Conservation (phyloP, 345 rosid genomes). For the Eucalyptus sp. region DNA sequence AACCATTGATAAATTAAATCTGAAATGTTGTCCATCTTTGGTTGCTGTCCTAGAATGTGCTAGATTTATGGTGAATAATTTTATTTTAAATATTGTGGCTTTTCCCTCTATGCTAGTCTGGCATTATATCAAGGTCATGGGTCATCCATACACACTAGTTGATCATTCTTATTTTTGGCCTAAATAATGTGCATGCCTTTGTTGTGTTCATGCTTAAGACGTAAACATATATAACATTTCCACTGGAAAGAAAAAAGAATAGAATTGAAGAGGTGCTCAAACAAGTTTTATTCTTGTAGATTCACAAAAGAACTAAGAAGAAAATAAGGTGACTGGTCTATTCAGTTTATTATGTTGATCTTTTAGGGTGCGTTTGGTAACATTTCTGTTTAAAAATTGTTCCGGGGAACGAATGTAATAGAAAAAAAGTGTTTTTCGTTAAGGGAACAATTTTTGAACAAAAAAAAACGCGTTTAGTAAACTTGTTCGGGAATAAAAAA, state of each 20-base stretch:
- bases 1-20: neutral
- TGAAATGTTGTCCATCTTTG: neutral
- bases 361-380: neutral
- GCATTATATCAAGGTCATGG: neutral
- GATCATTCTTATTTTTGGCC: neutral
- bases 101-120: neutral
- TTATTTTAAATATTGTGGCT: neutral
- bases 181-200: neutral
- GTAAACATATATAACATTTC: neutral
- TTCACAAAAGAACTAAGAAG: neutral
- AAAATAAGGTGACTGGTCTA: neutral
- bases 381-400: no score
- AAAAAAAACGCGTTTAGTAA: no score
- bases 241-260: neutral
- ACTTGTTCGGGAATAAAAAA: no score
- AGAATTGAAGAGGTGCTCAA: neutral
- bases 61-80: neutral
- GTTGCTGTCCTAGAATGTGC: neutral
- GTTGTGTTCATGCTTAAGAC: neutral
- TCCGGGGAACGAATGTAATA: no score
- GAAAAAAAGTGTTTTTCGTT: no score
- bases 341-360: neutral
- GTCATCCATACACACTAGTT: neutral
- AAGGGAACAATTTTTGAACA: no score
- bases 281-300: neutral